phyloP scores from a whole-genome alignment of 176 grass and related monocot genomes.

The Raddia guianensis region DNA sequence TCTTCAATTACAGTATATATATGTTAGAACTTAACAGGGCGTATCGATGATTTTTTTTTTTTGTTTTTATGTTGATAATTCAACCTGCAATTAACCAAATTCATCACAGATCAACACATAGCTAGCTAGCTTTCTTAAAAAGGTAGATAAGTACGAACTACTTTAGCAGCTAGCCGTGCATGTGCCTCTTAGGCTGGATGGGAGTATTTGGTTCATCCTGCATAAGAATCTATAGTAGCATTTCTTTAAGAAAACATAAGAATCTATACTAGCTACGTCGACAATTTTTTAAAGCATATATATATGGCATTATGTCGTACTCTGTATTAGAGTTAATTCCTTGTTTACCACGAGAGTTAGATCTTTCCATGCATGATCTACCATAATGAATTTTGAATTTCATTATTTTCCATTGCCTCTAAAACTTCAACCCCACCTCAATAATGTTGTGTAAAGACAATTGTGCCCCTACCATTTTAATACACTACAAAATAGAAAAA shows the following conservation, averaged over 20 bases:
- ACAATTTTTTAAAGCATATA: neutral
- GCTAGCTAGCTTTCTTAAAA: neutral
- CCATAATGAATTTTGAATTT: no score
- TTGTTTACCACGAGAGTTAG: no score
- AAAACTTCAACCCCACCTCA: no score
- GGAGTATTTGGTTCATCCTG: conserved; percentile 8
- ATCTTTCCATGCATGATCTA: no score
- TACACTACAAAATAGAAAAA: no score
- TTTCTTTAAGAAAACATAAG: no score
- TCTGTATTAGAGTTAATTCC: neutral
- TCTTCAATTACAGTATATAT: neutral
- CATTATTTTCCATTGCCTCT: no score
- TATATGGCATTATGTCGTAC: neutral
- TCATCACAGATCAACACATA: neutral
- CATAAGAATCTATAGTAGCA: conserved; percentile 10
- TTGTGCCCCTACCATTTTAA: no score
- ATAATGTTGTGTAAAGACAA: no score
- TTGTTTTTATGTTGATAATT: neutral
- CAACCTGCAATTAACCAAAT: neutral
- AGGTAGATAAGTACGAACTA: neutral
- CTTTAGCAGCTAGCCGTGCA: neutral
- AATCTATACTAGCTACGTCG: neutral
- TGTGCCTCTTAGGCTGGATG: neutral
- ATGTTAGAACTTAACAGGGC: neutral
- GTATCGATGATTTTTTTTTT: neutral